phyloP scores from a whole-genome alignment of 179 eudicot genomes.

The Carnegiea gigantea region DNA sequence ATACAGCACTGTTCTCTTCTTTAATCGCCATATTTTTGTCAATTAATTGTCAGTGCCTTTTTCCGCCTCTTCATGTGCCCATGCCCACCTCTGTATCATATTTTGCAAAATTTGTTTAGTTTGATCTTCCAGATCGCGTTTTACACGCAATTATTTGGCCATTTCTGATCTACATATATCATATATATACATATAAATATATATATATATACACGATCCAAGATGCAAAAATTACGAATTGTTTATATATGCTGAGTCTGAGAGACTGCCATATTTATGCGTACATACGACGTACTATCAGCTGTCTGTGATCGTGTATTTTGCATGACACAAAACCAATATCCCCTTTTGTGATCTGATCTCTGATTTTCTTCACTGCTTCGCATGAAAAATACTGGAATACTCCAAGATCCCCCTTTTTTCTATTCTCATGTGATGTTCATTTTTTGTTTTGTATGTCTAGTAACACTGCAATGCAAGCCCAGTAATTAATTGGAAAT shows the following conservation, averaged over 20 bases:
- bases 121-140: background rate
- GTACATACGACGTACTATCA: background rate
- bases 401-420: background rate
- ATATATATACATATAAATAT: no score
- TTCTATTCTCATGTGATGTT: background rate
- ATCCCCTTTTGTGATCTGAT: background rate
- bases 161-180: background rate
- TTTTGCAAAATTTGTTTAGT: background rate
- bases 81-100: background rate
- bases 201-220: background rate
- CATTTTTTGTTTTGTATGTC: no score
- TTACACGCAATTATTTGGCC: background rate
- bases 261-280: background rate
- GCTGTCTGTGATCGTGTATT: background rate
- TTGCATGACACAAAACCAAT: background rate
- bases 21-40: constrained; percentile 13
- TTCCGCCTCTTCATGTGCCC: background rate
- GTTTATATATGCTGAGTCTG: no score
- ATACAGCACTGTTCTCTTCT: background rate
- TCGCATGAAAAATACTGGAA: background rate
- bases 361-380: background rate
- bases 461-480: no score
- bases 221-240: background rate
- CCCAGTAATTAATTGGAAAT: background rate
- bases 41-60: background rate